Evolutionary conservation across 768 basidiomycete genomes (phyloP).

Genomic region (Pisolithus albus): DNA sequence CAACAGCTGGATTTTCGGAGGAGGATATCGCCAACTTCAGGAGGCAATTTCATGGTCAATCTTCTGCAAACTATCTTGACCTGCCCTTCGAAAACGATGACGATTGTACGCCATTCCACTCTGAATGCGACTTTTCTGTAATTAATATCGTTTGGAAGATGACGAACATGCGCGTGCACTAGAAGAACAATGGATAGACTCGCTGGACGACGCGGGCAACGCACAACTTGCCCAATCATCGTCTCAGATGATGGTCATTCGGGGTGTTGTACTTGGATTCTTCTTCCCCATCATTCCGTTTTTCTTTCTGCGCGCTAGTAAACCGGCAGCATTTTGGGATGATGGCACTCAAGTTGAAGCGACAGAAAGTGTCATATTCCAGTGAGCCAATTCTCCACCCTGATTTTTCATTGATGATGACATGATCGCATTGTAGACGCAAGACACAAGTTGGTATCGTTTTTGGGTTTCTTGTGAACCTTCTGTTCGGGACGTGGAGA

Average conservation of each 20-base stretch:
- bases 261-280: constrained; percentile 83
- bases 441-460: constrained; percentile 79
- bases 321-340: constrained; percentile 78
- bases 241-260: constrained; percentile 60
- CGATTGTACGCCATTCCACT: constrained; percentile 46
- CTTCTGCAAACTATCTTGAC: constrained; percentile 66
- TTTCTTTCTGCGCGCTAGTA: constrained; percentile 75
- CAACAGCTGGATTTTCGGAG: constrained; percentile 83
- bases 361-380: constrained; percentile 63
- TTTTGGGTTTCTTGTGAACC: constrained; percentile 77
- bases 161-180: constrained; percentile 87
- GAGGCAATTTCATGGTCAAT: constrained; percentile 82
- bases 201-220: constrained; percentile 57
- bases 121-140: neutral
- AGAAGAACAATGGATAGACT: constrained; percentile 95
- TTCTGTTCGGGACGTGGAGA: constrained; percentile 79
- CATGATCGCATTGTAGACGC: constrained; percentile 34
- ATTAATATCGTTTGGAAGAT: constrained; percentile 37
- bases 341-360: constrained; percentile 55
- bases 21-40: constrained; percentile 88
- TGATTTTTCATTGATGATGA: neutral
- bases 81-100: constrained; percentile 64
- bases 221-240: constrained; percentile 55
- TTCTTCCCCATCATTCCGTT: constrained; percentile 89
- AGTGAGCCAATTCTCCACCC: constrained; percentile 43